Evolutionary conservation across 169 alveolate genomes (phyloP).

Genomic region (Babesia ovis): DNA sequence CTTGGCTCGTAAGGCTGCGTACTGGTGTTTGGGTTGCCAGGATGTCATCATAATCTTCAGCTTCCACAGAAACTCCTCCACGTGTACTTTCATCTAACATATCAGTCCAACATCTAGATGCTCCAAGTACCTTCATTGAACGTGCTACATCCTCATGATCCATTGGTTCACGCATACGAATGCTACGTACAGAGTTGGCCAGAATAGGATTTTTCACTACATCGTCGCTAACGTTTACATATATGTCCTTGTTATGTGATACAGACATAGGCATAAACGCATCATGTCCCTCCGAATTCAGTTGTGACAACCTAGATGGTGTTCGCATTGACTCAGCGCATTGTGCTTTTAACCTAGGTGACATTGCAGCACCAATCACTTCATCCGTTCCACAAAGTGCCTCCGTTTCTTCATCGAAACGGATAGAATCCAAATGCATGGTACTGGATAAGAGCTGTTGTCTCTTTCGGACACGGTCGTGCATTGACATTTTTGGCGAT

Average conservation of each 20-base stretch:
- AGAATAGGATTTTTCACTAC: constrained; percentile 47
- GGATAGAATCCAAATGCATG: neutral
- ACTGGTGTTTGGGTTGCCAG: constrained; percentile 60
- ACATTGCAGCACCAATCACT: neutral
- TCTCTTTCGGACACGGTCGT: constrained; percentile 8
- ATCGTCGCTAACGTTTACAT: constrained; percentile 52
- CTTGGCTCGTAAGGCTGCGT: constrained; percentile 37
- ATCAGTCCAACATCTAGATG: constrained; percentile 68
- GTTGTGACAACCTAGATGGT: neutral
- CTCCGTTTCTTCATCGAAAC: neutral
- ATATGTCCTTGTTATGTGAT: constrained; percentile 1
- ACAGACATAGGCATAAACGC: neutral
- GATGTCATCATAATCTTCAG: constrained; percentile 26
- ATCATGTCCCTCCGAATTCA: neutral
- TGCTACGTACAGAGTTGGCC: constrained; percentile 51
- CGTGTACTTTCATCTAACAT: neutral
- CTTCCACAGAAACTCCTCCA: neutral
- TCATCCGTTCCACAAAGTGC: neutral
- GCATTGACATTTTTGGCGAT: constrained; percentile 13
- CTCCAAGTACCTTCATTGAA: constrained; percentile 33
- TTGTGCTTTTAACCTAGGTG: neutral
- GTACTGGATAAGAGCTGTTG: neutral
- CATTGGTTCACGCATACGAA: constrained; percentile 17
- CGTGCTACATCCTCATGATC: constrained; percentile 40
- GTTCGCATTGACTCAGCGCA: neutral